Conservation (phyloP, 352 stramenopile genomes). For the Globisporangium alternatum region DNA sequence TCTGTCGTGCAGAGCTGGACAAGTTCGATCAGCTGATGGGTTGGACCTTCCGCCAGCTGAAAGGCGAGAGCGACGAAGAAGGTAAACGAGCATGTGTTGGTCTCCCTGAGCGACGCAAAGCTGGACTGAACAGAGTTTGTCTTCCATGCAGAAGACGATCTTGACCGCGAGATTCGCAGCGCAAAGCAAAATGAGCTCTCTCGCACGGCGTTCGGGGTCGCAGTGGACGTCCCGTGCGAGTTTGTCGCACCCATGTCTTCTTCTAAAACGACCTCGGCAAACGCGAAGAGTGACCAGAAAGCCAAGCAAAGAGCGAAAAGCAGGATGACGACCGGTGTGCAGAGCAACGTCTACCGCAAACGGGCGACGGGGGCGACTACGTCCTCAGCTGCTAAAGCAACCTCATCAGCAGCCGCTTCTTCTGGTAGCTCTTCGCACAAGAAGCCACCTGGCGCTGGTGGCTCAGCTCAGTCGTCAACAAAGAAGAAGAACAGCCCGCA, state of each 20-base stretch:
- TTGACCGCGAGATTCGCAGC: constrained; percentile 9
- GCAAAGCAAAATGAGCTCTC: constrained; percentile 24
- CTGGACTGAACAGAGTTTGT: not conserved
- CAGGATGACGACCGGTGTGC: not conserved
- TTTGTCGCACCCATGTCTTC: constrained; percentile 39
- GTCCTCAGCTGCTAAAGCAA: constrained; percentile 11
- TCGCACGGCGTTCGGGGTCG: constrained; percentile 34
- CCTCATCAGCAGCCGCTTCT: not conserved
- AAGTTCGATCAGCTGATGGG: constrained; percentile 60
- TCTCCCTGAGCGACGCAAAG: not conserved
- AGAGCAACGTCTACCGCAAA: constrained; percentile 33
- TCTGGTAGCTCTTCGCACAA: not conserved
- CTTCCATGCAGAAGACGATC: constrained; percentile 8
- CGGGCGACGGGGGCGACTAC: constrained; percentile 19
- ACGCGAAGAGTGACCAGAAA: constrained; percentile 3
- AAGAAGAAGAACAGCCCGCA: not conserved
- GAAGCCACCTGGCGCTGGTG: not conserved
- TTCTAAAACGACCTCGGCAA: not conserved
- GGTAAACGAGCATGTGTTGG: constrained; percentile 9
- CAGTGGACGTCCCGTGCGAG: constrained; percentile 31
- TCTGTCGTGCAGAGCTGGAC: constrained; percentile 37
- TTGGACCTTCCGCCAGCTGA: constrained; percentile 48
- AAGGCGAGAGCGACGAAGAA: not conserved
- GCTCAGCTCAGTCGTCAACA: not conserved
- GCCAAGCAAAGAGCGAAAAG: constrained; percentile 19